Evolutionary conservation across 805 yeast species (phyloP).

Genomic region (Kodamaea nitidulidarum): DNA sequence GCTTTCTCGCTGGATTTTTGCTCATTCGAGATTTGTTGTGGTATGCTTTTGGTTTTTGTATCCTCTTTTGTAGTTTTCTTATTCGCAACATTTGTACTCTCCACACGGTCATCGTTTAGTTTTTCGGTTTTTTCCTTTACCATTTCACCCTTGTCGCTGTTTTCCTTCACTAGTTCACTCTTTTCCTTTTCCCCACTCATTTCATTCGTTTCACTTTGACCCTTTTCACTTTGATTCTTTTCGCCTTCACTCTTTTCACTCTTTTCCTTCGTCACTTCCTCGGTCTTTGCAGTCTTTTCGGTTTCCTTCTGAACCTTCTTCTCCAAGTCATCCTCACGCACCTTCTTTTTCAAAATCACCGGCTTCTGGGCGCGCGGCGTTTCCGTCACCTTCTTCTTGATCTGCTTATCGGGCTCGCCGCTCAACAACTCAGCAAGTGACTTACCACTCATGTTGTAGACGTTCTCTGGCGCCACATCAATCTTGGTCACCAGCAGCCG

Average conservation of each 20-base stretch:
- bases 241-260: not conserved
- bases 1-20: too few species aligned
- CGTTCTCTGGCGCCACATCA: slow-evolving; percentile 2
- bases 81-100: too few species aligned
- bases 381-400: slow-evolving; percentile 15
- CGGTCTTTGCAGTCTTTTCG: too few species aligned
- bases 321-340: not conserved
- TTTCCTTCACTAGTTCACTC: too few species aligned
- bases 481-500: not conserved
- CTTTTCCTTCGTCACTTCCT: not conserved
- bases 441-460: slow-evolving; percentile 18
- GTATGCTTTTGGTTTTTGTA: not conserved
- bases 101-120: too few species aligned
- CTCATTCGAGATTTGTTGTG: not conserved
- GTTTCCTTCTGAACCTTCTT: not conserved
- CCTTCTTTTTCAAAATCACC: slow-evolving; percentile 36
- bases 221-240: too few species aligned
- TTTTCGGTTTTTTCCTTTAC: too few species aligned
- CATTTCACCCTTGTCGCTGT: too few species aligned
- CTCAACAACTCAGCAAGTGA: slow-evolving; percentile 40
- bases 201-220: too few species aligned
- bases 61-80: not conserved
- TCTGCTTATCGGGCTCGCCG: slow-evolving; percentile 15
- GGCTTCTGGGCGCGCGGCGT: slow-evolving; percentile 33
- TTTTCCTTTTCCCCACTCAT: too few species aligned